These are phyloP conservation scores for Penicillium desertorum DNA, from an alignment of 495 filamentous ascomycete genomes.

Conservation along the genomic window DNA sequence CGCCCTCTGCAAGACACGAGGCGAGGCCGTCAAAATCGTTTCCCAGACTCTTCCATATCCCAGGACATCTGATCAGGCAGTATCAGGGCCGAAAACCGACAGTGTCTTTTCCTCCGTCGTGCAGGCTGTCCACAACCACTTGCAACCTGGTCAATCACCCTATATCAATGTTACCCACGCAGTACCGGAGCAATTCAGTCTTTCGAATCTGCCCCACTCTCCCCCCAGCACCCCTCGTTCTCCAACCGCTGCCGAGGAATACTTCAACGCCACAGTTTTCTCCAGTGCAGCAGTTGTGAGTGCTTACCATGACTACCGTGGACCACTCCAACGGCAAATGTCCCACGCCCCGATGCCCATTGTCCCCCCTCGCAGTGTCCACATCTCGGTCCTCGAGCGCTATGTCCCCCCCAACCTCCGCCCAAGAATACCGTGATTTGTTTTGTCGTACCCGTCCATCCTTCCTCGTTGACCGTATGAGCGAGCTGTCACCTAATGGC, in stretches of 20 bases:
- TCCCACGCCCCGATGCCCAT: conserved; percentile 57
- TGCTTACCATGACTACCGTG: conserved; percentile 55
- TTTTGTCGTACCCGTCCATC: conserved; percentile 57
- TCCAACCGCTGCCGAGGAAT: conserved; percentile 46
- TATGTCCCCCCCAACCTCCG: conserved; percentile 67
- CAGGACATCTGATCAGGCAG: conserved; percentile 46
- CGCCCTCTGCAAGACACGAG: conserved; percentile 34
- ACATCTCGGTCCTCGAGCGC: conserved; percentile 67
- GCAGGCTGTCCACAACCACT: conserved; percentile 51
- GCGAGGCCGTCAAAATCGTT: conserved; percentile 54
- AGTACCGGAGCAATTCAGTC: conserved; percentile 60
- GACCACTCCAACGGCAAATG: conserved; percentile 39
- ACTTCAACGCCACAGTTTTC: conserved; percentile 58
- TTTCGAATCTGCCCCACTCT: conserved; percentile 61
- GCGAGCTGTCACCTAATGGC: conserved; percentile 59
- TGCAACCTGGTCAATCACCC: conserved; percentile 45
- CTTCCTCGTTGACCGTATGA: conserved; percentile 64
- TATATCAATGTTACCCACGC: conserved; percentile 66
- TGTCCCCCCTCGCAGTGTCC: conserved; percentile 62
- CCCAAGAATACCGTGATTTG: conserved; percentile 60
- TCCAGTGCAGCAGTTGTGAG: conserved; percentile 57
- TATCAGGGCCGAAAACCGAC: conserved; percentile 33
- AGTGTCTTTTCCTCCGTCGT: conserved; percentile 52
- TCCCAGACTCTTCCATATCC: conserved; percentile 65
- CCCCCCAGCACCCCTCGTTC: conserved; percentile 58